phyloP scores from a whole-genome alignment of 805 yeast species.

The Saccharomyces mikatae region DNA sequence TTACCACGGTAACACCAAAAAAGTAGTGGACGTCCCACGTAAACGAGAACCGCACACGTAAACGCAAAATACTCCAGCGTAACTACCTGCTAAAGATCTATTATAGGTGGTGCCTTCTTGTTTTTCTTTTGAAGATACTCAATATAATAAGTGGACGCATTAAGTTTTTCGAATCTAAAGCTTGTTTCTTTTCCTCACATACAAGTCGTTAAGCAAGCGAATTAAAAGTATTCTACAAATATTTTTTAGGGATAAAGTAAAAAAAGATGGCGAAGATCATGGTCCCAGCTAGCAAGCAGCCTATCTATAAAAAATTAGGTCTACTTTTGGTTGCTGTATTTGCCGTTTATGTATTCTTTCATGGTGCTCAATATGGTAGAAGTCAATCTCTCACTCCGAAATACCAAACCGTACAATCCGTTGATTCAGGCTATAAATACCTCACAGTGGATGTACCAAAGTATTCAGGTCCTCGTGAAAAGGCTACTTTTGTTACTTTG shows the following conservation, averaged over 20 bases:
- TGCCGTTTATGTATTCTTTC: conserved; percentile 11
- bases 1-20: not conserved
- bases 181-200: not conserved
- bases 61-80: not conserved
- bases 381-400: not conserved
- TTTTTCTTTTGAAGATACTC: not conserved
- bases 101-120: not conserved
- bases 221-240: not conserved
- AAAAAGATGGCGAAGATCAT: conserved; percentile 10
- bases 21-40: not conserved
- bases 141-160: not conserved
- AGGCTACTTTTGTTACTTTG: conserved; percentile 74
- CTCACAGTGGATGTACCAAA: conserved; percentile 9
- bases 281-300: conserved; percentile 11
- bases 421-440: conserved; percentile 8
- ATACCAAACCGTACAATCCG: not conserved
- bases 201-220: not conserved
- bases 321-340: conserved; percentile 12
- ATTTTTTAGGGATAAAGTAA: not conserved
- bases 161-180: not conserved
- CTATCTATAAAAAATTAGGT: conserved; percentile 9
- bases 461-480: conserved; percentile 31
- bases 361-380: conserved; percentile 6
- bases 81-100: not conserved
- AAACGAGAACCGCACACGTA: not conserved